A percentile compares a stretch with the other conserved stretches of the same genome.
These are phyloP conservation scores for Phaeotremella skinneri DNA, from an alignment of 768 basidiomycete species.

Conservation along the genomic window DNA sequence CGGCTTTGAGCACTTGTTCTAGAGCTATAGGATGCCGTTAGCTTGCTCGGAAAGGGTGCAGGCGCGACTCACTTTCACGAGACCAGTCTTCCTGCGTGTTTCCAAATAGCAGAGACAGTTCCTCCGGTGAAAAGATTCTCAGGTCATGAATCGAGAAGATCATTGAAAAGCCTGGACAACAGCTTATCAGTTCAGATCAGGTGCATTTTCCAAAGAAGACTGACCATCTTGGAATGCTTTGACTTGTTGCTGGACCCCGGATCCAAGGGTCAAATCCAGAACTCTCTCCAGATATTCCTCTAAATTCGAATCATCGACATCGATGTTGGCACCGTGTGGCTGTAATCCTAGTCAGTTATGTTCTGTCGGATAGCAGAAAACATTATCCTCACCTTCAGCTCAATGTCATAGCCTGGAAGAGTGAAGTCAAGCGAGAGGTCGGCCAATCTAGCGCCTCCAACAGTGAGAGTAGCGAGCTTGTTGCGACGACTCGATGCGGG, in stretches of 20 bases:
- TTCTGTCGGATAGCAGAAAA: slow-evolving; percentile 12
- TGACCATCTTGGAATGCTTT: slow-evolving; percentile 80
- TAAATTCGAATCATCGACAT: slow-evolving; percentile 82
- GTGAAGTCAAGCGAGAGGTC: slow-evolving; percentile 96
- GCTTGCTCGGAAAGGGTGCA: background rate
- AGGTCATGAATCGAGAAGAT: slow-evolving; percentile 92
- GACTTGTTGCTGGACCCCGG: slow-evolving; percentile 72
- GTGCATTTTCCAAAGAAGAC: no score
- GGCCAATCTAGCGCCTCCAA: slow-evolving; percentile 64
- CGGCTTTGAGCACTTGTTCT: slow-evolving; percentile 86
- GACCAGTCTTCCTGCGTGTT: slow-evolving; percentile 98
- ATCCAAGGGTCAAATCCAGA: slow-evolving; percentile 80
- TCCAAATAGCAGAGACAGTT: slow-evolving; percentile 92
- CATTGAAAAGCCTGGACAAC: slow-evolving; percentile 53
- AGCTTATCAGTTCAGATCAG: background rate
- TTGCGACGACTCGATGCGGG: slow-evolving; percentile 33
- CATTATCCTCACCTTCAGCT: slow-evolving; percentile 71
- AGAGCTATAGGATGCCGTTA: slow-evolving; percentile 60
- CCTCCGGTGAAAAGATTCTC: slow-evolving; percentile 87
- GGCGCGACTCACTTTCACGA: slow-evolving; percentile 67
- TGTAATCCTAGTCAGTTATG: slow-evolving; percentile 43
- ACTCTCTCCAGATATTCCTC: slow-evolving; percentile 85
- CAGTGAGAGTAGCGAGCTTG: slow-evolving; percentile 36
- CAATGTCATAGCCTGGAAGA: slow-evolving; percentile 90
- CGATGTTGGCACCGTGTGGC: slow-evolving; percentile 73